Evolutionary conservation across 768 basidiomycete genomes (phyloP), one percentile per base, ranked within the genome.

Genomic region (Lactarius sp.): DNA sequence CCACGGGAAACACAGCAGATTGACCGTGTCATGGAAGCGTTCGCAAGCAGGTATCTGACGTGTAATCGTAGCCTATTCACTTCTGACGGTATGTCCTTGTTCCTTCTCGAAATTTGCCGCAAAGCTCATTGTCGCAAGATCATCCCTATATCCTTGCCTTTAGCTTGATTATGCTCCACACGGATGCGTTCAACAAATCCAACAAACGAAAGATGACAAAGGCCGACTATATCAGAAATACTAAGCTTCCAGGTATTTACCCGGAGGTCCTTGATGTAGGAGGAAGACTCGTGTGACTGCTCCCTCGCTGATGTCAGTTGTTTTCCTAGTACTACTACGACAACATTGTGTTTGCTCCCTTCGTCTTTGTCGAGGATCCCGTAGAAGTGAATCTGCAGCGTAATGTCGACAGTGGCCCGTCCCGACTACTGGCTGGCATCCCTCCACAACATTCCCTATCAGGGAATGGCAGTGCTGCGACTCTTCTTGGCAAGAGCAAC

Each of bases 131-230:
- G 49, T 51, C n/a, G n/a, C 13, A 66, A 95, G 94, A 97, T 71
- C 88, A 96, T 69, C 90, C 96, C 12, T 98, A 98, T 75, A 90
- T 98, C 56, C 79, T 98, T 52, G 94, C 96, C 13, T 98, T 98
- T 77, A 98, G 96, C 69, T 79, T 98, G 71, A 97, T 98, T 70
- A 98, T 99, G 96, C 79, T 98, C 55, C 95, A 98, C 72, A 99
- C 97, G 18, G 97, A 99, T 72, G 92, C 89, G 6, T 98, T 98
- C 80, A 99, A 99, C 76, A 92, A 89, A 75, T 92, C 92, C 66
- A 98, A 98, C 77, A 98, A 90, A 77, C 87, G 86, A 57, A 98
- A 98, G 77, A 99, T 99, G 97, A 85, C 88, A 42, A 98, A 96
- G 73, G 80, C 85, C 1, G 95, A 96, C 71, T 99, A 98, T 71